These are phyloP conservation scores for Gryganskiella cystojenkinii DNA, from an alignment of 192 early-diverging fungal species.

Conservation along the genomic window DNA sequence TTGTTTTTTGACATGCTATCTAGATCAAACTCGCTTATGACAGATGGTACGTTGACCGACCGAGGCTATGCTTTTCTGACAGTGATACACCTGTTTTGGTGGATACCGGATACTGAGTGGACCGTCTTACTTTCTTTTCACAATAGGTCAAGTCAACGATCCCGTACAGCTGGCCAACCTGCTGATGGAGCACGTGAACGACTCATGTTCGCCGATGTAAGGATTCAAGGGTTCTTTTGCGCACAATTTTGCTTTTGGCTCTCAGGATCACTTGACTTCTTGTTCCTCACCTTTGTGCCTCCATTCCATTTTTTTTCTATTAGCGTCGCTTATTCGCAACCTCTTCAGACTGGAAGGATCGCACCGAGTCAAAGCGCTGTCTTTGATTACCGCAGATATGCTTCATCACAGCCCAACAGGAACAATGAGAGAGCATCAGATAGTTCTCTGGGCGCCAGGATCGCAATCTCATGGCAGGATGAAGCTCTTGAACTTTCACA, in stretches of 20 bases:
- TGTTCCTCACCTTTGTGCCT: neutral
- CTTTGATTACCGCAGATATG: conserved; percentile 31
- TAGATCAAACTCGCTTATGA: conserved; percentile 65
- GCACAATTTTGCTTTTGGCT: too few species aligned
- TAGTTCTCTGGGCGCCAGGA: conserved; percentile 40
- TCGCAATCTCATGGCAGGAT: conserved; percentile 49
- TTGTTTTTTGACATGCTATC: too few species aligned
- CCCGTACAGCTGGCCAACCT: conserved; percentile 63
- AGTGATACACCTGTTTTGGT: too few species aligned
- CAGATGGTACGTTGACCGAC: conserved; percentile 59
- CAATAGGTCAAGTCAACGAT: conserved; percentile 62
- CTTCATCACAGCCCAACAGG: conserved; percentile 39
- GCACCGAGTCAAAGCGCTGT: conserved; percentile 31
- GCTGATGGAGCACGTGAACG: conserved; percentile 60
- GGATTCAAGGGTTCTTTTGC: neutral
- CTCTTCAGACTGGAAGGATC: conserved; percentile 31
- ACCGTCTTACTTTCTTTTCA: neutral
- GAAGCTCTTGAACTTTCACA: conserved; percentile 39
- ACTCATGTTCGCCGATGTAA: conserved; percentile 42
- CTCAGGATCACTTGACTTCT: neutral
- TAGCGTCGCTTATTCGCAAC: conserved; percentile 50
- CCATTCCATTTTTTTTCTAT: neutral
- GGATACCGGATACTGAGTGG: neutral
- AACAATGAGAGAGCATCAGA: conserved; percentile 50
- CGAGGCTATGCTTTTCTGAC: too few species aligned